These are phyloP conservation scores for Penicillium manginii DNA, from an alignment of 495 filamentous ascomycete genomes.

Conservation along the genomic window DNA sequence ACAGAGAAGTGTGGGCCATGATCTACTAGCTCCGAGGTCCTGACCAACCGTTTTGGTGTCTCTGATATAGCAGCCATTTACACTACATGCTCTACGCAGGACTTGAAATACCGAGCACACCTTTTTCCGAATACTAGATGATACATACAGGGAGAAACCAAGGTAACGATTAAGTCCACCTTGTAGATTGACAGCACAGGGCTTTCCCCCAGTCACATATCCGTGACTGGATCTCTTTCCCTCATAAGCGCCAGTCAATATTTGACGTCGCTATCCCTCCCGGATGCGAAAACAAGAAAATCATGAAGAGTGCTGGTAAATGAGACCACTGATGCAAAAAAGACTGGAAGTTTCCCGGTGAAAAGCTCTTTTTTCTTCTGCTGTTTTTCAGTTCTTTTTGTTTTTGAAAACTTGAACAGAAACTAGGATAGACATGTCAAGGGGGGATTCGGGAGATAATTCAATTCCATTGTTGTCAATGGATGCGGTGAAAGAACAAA, in stretches of 20 bases:
- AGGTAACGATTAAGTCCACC: conserved; percentile 66
- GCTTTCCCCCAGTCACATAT: conserved; percentile 79
- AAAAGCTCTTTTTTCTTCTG: conserved; percentile 41
- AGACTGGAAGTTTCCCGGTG: conserved; percentile 36
- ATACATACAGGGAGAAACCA: conserved; percentile 55
- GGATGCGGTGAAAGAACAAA: conserved; percentile 33
- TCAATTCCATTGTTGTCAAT: conserved; percentile 27
- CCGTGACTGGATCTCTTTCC: conserved; percentile 86
- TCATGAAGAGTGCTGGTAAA: conserved; percentile 31
- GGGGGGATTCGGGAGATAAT: conserved; percentile 38
- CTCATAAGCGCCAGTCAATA: conserved; percentile 85
- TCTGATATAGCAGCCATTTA: conserved; percentile 7
- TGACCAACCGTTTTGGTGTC: not conserved
- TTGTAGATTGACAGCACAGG: conserved; percentile 75
- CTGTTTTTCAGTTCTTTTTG: conserved; percentile 45
- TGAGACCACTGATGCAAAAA: conserved; percentile 34
- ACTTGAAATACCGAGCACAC: conserved; percentile 36
- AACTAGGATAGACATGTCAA: conserved; percentile 55
- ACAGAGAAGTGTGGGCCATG: not conserved
- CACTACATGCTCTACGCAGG: conserved; percentile 15
- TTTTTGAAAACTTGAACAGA: conserved; percentile 42
- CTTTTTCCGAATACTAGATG: conserved; percentile 46
- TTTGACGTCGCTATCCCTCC: conserved; percentile 52
- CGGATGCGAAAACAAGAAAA: conserved; percentile 39
- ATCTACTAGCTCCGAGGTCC: not conserved